A percentile compares a stretch with the other conserved stretches of the same genome.
phyloP scores from a whole-genome alignment of 2,329 filamentous ascomycete genomes.

The Epichloe sylvatica region DNA sequence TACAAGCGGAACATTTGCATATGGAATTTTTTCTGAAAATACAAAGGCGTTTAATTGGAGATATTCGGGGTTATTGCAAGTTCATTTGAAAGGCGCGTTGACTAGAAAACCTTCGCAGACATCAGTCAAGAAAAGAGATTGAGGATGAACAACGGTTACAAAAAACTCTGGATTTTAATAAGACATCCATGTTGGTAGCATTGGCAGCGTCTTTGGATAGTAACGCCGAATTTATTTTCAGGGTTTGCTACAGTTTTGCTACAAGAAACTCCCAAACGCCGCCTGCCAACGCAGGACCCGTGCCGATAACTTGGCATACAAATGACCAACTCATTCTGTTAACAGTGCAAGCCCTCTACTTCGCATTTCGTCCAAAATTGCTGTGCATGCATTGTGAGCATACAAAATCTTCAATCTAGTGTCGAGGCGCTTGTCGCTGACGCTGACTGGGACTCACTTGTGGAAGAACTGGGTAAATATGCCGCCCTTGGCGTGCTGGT shows the following conservation, averaged over 20 bases:
- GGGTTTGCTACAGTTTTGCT: neutral
- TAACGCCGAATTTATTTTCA: too few relatives aligned
- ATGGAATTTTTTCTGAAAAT: neutral
- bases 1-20: neutral
- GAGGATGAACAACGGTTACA: too few relatives aligned
- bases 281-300: neutral
- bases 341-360: constrained; percentile 1
- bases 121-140: too few relatives aligned
- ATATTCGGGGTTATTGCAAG: too few relatives aligned
- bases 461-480: constrained; percentile 43
- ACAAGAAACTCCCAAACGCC: neutral
- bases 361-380: constrained; percentile 21
- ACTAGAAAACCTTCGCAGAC: too few relatives aligned
- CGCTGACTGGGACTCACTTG: constrained; percentile 29
- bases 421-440: neutral
- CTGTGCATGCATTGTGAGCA: constrained; percentile 8
- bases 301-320: neutral
- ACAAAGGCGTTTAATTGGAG: neutral
- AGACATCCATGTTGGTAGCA: fast-evolving
- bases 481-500: constrained; percentile 36
- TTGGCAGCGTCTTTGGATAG: too few relatives aligned
- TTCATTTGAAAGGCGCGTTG: too few relatives aligned
- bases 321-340: neutral
- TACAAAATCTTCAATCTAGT: neutral
- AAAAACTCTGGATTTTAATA: too few relatives aligned